Base-by-base conservation (phyloP, 1,284 basidiomycete genomes). In the Acaromyces ingoldii region DNA sequence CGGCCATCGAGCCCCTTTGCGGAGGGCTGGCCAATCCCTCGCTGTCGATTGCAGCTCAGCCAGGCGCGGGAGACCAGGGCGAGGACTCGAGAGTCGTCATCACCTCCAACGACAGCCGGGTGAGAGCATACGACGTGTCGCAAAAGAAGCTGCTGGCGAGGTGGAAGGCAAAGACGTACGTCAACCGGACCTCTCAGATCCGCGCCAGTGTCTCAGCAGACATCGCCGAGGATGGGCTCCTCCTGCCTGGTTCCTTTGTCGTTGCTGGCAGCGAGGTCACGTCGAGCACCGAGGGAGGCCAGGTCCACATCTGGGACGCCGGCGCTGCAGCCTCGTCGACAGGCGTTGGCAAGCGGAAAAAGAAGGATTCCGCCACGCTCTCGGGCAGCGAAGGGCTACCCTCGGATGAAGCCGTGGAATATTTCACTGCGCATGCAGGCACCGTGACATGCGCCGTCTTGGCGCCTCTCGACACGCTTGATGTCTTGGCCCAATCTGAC, bases 31-130 rank as follows among this genome's bases (percentile, higher is more conserved):
- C 54, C 43, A 49, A 38, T 15, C 57, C 61, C 22, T 21, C 39
- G 9, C 10, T 11, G 15, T 17, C 21, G 1, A 17, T 11, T 15
- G 28, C 17, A 10, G 15, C 26, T 15, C 10, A 0, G 25, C n/a
- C n/a, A n/a, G n/a, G n/a, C n/a, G n/a, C 22, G 2, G 9, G 38
- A 2, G n/a, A 45, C 26, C 11, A 30, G 1, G 19, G 37, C 3
- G 38, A 45, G 29, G 17, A 30, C 9, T 75, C 77, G 29, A 63
- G 67, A 6, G 57, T 78, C 24, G 65, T 77, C 19, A 60, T 78
- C 43, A 75, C 75, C 15, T 72, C 67, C 15, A 78, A 78, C 63
- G 77, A 78, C 44, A 76, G 74, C 7, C 62, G 76, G 15, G 56
- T 77, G 9, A 60, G 77, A 0, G 57, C 76, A 30, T 77, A 72